A percentile compares a stretch with the other conserved stretches of the same genome.
phyloP scores from a whole-genome alignment of 169 alveolate genomes.

The Plasmodium inui region DNA sequence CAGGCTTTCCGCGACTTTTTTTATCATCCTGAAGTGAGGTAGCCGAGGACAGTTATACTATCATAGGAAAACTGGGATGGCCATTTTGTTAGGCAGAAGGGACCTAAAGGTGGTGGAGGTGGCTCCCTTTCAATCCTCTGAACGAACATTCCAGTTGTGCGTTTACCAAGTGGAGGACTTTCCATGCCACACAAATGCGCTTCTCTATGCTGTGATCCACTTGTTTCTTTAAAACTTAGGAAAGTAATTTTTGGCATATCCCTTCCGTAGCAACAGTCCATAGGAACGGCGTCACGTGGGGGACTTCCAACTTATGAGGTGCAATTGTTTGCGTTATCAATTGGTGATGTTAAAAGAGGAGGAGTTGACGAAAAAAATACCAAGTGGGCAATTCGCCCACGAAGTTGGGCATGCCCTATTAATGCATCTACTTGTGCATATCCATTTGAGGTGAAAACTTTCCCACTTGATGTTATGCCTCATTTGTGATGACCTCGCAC shows the following conservation, averaged over 20 bases:
- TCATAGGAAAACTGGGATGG: neutral
- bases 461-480: neutral
- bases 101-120: neutral
- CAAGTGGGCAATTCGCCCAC: neutral
- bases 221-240: neutral
- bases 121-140: neutral
- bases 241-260: neutral
- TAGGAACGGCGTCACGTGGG: neutral
- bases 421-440: neutral
- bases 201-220: neutral
- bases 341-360: neutral
- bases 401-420: neutral
- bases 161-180: neutral
- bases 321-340: neutral
- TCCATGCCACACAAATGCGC: neutral
- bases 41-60: neutral
- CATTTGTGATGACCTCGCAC: neutral
- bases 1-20: neutral
- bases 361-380: neutral
- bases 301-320: neutral
- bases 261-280: neutral
- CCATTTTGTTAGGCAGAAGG: neutral
- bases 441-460: neutral
- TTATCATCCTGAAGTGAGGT: slow-evolving; percentile 9
- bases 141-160: neutral